Evolutionary conservation across 202 grass and related monocot species (phyloP).

Genomic region (Bolboschoenoplectus hybrid): DNA sequence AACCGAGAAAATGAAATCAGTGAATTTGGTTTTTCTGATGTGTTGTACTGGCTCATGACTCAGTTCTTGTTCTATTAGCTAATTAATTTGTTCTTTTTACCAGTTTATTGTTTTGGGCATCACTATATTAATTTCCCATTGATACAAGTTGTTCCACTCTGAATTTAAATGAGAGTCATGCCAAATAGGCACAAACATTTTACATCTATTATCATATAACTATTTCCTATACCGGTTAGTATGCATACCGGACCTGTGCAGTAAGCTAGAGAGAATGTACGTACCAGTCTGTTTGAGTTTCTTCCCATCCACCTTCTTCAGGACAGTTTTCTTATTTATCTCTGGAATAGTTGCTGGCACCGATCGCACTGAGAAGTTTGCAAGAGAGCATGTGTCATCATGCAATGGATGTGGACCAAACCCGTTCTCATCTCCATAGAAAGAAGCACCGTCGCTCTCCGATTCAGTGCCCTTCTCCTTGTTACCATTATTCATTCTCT

Average conservation of each 20-base stretch:
- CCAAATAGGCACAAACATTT: background rate
- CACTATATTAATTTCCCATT: background rate
- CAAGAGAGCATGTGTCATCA: conserved; percentile 46
- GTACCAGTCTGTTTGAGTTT: conserved; percentile 54
- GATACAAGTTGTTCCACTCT: background rate
- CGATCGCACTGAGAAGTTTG: conserved; percentile 38
- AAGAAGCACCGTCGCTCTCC: conserved; percentile 54
- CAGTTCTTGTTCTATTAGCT: background rate
- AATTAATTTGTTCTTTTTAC: background rate
- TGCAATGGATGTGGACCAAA: conserved; percentile 21
- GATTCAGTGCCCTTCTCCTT: conserved; percentile 56
- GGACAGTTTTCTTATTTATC: conserved; percentile 43
- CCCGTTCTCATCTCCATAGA: conserved; percentile 70
- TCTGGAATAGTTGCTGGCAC: conserved; percentile 41
- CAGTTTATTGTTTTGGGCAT: background rate
- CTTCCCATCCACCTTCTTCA: conserved; percentile 54
- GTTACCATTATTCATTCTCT: conserved; percentile 45
- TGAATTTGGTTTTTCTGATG: background rate
- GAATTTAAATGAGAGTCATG: background rate
- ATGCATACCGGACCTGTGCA: background rate
- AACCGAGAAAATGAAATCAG: background rate
- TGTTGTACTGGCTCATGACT: background rate
- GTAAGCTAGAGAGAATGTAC: background rate
- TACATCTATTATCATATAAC: conserved; percentile 3
- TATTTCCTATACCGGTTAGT: background rate